A percentile compares a stretch with the other conserved stretches of the same genome.
phyloP scores from a whole-genome alignment of 2,329 filamentous ascomycete genomes.

The Penicillium oxalicum region DNA sequence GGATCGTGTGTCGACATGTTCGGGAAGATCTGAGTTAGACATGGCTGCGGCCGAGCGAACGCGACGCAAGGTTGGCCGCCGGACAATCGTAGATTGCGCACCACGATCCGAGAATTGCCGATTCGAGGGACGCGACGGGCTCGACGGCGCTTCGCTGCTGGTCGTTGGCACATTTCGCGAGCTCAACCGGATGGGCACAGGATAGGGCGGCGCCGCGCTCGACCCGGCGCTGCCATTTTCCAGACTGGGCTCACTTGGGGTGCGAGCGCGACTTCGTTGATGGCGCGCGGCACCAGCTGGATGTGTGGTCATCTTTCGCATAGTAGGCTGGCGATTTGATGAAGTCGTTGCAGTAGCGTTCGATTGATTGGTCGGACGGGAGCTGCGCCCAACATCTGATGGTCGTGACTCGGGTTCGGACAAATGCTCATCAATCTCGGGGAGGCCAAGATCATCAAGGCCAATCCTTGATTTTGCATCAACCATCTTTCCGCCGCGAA shows the following conservation, averaged over 20 bases:
- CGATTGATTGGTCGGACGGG: conserved; percentile 30
- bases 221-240: conserved; percentile 35
- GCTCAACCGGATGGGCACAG: conserved; percentile 82
- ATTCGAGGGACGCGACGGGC: conserved; percentile 61
- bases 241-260: conserved; percentile 41
- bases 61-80: conserved; percentile 66
- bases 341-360: conserved; percentile 30
- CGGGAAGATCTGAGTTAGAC: conserved; percentile 47
- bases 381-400: conserved; percentile 17
- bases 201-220: conserved; percentile 67
- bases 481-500: conserved; percentile 40
- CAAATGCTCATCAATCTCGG: conserved; percentile 36
- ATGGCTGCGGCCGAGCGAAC: conserved; percentile 76
- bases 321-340: conserved; percentile 51
- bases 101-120: conserved; percentile 52
- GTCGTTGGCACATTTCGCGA: conserved; percentile 67
- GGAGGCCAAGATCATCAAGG: conserved; percentile 29
- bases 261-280: conserved; percentile 54
- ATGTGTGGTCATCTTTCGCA: conserved; percentile 74
- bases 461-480: conserved; percentile 28
- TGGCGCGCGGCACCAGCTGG: conserved; percentile 71
- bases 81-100: conserved; percentile 49
- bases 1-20: conserved; percentile 43
- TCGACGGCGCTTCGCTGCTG: conserved; percentile 69
- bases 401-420: conserved; percentile 25